Evolutionary conservation across 331 rosid genomes (phyloP), one percentile per base, ranked within the genome.

Genomic region (Quercus lobata): DNA sequence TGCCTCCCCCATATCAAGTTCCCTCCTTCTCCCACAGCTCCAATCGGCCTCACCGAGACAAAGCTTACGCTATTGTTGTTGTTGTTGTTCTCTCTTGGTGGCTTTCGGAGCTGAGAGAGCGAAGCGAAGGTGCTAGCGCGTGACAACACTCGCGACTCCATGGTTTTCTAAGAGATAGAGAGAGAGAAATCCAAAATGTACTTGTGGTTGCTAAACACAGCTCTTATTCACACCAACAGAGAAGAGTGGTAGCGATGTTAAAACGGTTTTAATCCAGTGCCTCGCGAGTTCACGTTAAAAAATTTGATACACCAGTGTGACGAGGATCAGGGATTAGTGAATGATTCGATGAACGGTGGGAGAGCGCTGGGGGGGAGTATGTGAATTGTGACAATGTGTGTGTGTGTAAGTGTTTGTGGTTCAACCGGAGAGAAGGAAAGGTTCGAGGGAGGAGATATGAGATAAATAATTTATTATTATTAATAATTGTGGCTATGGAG

Each of bases 141-240:
- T 88, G 98, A 94, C 77, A 94, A 22, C 87, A 94, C 83, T 81
- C 94, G 94, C 83, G 98, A 94, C 91, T 91, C 97, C 98, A 94
- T 94, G 60, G 46, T 63, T 49, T 49, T 5, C 19, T 11, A 3
- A 25, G 21, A 44, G 12, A 1, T 21, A 17, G 61, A 18, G 72
- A 30, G 58, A 71, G 9, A 24, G 4, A 19, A 19, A 5, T 3
- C 73, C 49, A 53, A 25, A 68, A 30, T 75, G 79, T 12, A 60
- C 6, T 60, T 55, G 79, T 19, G 69, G 30, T n/a, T 65, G 62
- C 27, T 27, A 12, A 2, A 30, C 41, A 4, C 77, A 46, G 79
- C 80, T 69, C 82, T 78, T 84, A 74, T 84, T 60, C 37, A 55
- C 18, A 1, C 35, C 24, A 7, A 7, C 17, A 22, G 62, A 49